phyloP scores from a whole-genome alignment of 768 basidiomycete species.

The Galerina sulciceps region DNA sequence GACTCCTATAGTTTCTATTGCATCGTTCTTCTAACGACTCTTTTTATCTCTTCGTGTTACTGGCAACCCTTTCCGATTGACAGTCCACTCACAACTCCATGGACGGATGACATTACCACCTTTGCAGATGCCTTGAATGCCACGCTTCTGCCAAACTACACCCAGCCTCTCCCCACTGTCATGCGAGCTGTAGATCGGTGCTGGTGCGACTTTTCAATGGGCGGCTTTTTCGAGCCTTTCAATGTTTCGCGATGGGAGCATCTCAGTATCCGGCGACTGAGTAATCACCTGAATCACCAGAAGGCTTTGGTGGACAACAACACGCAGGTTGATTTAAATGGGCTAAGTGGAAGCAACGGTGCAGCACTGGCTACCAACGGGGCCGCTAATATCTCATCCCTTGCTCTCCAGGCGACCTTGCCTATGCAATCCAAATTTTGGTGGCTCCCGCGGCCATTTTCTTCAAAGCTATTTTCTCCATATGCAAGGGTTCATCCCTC shows the following conservation, averaged over 20 bases:
- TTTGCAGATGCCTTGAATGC: constrained; percentile 68
- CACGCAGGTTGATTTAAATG: not conserved
- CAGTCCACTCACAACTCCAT: constrained; percentile 64
- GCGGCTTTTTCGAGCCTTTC: constrained; percentile 75
- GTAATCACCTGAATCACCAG: constrained; percentile 42
- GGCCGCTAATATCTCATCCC: not conserved
- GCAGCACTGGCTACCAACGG: not conserved
- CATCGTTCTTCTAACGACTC: constrained; percentile 78
- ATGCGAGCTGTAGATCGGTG: constrained; percentile 79
- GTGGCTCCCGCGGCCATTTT: constrained; percentile 5
- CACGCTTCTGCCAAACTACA: constrained; percentile 43
- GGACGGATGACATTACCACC: constrained; percentile 73
- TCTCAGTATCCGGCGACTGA: constrained; percentile 57
- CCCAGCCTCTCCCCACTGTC: constrained; percentile 51
- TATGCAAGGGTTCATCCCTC: not conserved
- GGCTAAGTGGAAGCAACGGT: not conserved
- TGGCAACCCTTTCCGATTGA: constrained; percentile 82
- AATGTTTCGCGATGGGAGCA: constrained; percentile 78
- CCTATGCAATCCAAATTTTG: not conserved
- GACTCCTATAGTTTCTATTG: constrained; percentile 72
- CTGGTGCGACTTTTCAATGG: constrained; percentile 80
- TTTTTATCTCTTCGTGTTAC: constrained; percentile 87
- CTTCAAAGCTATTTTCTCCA: not conserved
- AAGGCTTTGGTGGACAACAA: constrained; percentile 26
- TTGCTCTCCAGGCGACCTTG: not conserved